Percentiles rank a stretch among this genome's conserved stretches.
These are phyloP conservation scores for Lentithecium fluviatile DNA, from an alignment of 495 filamentous ascomycete species.

Conservation along the genomic window DNA sequence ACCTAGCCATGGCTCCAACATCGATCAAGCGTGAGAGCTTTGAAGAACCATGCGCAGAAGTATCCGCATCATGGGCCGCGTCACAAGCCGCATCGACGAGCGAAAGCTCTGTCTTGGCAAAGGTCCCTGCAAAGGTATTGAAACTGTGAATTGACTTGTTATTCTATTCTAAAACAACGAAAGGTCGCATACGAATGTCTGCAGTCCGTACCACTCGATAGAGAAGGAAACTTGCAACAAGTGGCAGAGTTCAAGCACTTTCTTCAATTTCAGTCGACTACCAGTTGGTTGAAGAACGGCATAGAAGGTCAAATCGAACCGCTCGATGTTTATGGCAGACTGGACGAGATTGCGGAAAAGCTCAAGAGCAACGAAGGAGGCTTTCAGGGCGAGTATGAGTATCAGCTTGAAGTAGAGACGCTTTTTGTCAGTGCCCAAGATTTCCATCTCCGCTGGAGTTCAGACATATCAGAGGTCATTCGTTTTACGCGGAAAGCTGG, in stretches of 20 bases:
- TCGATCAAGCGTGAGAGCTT: neutral
- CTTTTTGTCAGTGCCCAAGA: neutral
- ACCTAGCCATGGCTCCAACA: neutral
- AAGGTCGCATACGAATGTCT: neutral
- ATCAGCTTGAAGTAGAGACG: neutral
- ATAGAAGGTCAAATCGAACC: neutral
- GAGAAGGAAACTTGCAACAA: neutral
- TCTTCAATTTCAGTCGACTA: neutral
- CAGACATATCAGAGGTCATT: neutral
- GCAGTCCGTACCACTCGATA: neutral
- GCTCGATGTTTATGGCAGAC: neutral
- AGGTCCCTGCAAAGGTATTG: too few relatives aligned
- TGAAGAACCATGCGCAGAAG: neutral
- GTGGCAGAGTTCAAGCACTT: neutral
- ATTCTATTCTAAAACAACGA: too few relatives aligned
- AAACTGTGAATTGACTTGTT: too few relatives aligned
- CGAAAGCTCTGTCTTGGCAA: neutral
- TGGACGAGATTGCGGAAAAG: neutral
- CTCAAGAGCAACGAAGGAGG: neutral
- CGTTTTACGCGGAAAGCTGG: neutral
- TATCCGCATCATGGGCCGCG: neutral
- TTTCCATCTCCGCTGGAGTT: neutral
- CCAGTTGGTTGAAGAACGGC: neutral
- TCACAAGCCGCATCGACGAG: neutral
- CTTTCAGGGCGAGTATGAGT: neutral